Conservation (phyloP, 371 early-diverging fungal genomes). For the Coemansia sp. region DNA sequence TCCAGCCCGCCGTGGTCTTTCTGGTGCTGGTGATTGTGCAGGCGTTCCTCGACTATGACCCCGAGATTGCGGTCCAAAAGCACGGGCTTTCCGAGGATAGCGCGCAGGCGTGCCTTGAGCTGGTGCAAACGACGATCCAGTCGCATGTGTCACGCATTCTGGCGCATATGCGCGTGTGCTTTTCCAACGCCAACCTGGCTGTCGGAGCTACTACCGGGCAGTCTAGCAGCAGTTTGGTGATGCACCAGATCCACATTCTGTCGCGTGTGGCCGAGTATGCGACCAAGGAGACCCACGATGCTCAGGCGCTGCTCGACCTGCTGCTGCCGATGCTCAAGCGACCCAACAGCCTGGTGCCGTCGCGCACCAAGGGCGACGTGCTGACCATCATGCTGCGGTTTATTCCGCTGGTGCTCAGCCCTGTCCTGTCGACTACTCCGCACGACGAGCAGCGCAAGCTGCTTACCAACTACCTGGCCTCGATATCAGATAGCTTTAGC, state of each 20-base stretch:
- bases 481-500: conserved; percentile 36
- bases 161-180: conserved; percentile 37
- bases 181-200: conserved; percentile 12
- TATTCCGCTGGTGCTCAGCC: conserved; percentile 48
- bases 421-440: conserved; percentile 1
- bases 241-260: conserved; percentile 75
- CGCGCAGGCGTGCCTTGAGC: conserved; percentile 13
- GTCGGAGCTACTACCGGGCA: conserved; percentile 2
- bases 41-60: conserved; percentile 59
- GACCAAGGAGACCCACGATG: conserved; percentile 63
- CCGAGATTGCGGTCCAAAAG: conserved; percentile 23
- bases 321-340: conserved; percentile 80
- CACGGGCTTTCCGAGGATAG: background rate
- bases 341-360: conserved; percentile 68
- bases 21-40: conserved; percentile 78
- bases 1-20: conserved; percentile 66
- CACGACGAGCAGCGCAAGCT: conserved; percentile 9
- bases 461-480: conserved; percentile 25
- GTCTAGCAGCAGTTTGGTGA: conserved; percentile 4
- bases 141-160: conserved; percentile 38
- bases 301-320: conserved; percentile 70
- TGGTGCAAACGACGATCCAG: conserved; percentile 21
- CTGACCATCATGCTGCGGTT: conserved; percentile 76
- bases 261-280: conserved; percentile 77
- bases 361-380: conserved; percentile 81